Percentiles rank a stretch among this genome's conserved stretches.
Evolutionary conservation across 176 grass and related monocot species (phyloP).

Genomic region (barley (Hordeum vulgare)): MorexV3_pseudomolecules_assembly NC_058522.1:65779189-65779688

Average conservation of each 20-base stretch:
- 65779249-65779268: no score
- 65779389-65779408: not conserved
- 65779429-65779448: not conserved
- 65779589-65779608: not conserved
- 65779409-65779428: not conserved
- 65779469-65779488: not conserved
- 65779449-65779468: not conserved
- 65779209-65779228: slow-evolving; percentile 4
- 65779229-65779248: no score
- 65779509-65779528: not conserved
- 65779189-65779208: no score
- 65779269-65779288: no score
- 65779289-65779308: no score
- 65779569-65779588: slow-evolving; percentile 3
- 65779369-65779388: no score
- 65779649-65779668: not conserved
- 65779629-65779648: not conserved
- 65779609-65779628: not conserved
- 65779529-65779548: not conserved
- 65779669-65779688: not conserved
- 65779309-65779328: no score
- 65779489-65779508: not conserved
- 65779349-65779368: no score
- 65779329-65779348: no score
- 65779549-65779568: not conserved